Percentiles rank a stretch among this genome's conserved stretches.
These are phyloP conservation scores for Ceratopteris richardii DNA, from an alignment of 75 land plant genomes.

Conservation along the genomic window DNA sequence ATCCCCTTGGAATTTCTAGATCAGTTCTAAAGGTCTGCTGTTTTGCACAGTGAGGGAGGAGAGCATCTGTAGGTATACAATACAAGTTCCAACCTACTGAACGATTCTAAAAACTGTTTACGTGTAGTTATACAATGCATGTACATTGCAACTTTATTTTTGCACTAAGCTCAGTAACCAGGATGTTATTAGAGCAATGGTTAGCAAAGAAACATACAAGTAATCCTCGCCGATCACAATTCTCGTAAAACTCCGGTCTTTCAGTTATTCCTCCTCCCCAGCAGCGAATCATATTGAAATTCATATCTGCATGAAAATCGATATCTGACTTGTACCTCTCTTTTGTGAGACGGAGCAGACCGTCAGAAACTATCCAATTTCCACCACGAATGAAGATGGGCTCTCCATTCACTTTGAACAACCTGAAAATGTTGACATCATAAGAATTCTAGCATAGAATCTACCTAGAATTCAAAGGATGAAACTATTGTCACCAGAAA, in stretches of 20 bases:
- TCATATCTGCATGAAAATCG: constrained; percentile 95
- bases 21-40: no score
- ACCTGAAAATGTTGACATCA: constrained; percentile 24
- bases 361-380: constrained; percentile 96
- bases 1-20: no score
- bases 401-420: constrained; percentile 93
- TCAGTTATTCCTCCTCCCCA: constrained; percentile 98
- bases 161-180: no score
- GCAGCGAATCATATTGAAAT: constrained; percentile 94
- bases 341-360: constrained; percentile 73
- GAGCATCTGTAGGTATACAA: no score
- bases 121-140: no score
- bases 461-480: constrained; percentile 1
- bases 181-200: no score
- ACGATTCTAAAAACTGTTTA: no score
- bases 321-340: constrained; percentile 80
- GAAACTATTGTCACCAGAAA: no score
- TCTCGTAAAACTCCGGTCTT: constrained; percentile 89
- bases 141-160: no score
- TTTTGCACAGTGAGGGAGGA: no score
- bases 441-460: background rate
- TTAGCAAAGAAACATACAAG: constrained; percentile 31
- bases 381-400: constrained; percentile 93
- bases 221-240: constrained; percentile 84
- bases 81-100: no score